These are phyloP conservation scores for Lantana camara DNA, from an alignment of 257 asterid species.

Conservation along the genomic window DNA sequence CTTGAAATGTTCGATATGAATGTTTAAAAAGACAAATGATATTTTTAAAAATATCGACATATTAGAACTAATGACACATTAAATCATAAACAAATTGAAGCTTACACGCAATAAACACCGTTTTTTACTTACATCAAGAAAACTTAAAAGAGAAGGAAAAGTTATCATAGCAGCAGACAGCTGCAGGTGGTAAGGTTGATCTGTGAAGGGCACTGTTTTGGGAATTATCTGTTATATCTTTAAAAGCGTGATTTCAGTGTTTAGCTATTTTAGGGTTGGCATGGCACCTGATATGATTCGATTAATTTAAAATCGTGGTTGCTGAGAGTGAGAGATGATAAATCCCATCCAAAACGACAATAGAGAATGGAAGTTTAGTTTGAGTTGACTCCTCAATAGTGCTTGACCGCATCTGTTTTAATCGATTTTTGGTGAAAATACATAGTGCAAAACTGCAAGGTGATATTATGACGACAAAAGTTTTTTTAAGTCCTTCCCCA, in stretches of 20 bases:
- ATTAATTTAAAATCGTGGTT: no score
- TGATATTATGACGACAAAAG: not conserved
- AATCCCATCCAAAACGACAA: constrained; percentile 5
- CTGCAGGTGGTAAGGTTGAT: no score
- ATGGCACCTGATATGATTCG: not conserved
- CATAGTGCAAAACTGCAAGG: not conserved
- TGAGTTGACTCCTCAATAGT: constrained; percentile 20
- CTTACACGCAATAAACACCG: no score
- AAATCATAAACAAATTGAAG: no score
- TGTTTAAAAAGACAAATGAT: no score
- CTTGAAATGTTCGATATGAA: no score
- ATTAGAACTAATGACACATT: no score
- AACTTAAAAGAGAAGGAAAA: no score
- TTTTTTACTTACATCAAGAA: no score
- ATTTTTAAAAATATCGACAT: no score
- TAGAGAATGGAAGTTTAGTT: not conserved
- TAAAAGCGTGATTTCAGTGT: not conserved
- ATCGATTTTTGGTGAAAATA: not conserved
- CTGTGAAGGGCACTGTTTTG: not conserved
- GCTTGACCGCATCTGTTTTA: constrained; percentile 10
- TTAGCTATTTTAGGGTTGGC: not conserved
- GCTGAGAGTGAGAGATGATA: not conserved
- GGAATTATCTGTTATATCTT: not conserved
- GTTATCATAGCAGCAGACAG: not conserved
- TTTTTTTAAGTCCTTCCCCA: not conserved